Conservation (phyloP, 352 stramenopile genomes). For the Phytophthora aleatoria region DNA sequence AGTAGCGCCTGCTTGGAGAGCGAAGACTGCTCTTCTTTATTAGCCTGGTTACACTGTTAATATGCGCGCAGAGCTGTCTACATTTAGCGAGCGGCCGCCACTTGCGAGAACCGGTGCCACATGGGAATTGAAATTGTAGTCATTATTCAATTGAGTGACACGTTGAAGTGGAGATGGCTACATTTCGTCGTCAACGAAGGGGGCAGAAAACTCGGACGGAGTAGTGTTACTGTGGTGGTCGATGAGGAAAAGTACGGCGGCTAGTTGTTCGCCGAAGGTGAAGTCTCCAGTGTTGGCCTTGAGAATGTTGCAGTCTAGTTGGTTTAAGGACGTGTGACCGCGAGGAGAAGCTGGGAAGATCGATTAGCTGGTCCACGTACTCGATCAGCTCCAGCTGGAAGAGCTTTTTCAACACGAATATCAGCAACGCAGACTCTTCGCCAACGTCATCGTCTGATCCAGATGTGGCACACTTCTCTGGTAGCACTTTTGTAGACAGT, state of each 20-base stretch:
- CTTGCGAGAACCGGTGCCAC: conserved; percentile 43
- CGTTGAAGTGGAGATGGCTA: conserved; percentile 29
- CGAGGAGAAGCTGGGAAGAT: conserved; percentile 32
- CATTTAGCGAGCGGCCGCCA: conserved; percentile 53
- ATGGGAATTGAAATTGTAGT: neutral
- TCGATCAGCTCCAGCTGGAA: conserved; percentile 49
- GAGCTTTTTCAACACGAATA: conserved; percentile 46
- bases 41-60: conserved; percentile 1
- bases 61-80: conserved; percentile 46
- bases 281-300: conserved; percentile 41
- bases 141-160: conserved; percentile 21
- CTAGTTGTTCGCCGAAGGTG: conserved; percentile 50
- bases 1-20: conserved; percentile 32
- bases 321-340: conserved; percentile 40
- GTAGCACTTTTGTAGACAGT: conserved; percentile 7
- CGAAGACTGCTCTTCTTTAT: conserved; percentile 1
- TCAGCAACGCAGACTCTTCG: conserved; percentile 35
- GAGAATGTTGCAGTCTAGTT: conserved; percentile 37
- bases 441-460: conserved; percentile 11
- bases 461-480: conserved; percentile 5
- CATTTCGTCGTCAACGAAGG: neutral
- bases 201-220: neutral
- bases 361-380: conserved; percentile 49
- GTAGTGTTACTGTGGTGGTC: conserved; percentile 12
- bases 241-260: conserved; percentile 51